Percentiles rank a stretch among this genome's conserved stretches.
phyloP scores from a whole-genome alignment of 768 basidiomycete genomes.

The Hygrocybe coccinea region DNA sequence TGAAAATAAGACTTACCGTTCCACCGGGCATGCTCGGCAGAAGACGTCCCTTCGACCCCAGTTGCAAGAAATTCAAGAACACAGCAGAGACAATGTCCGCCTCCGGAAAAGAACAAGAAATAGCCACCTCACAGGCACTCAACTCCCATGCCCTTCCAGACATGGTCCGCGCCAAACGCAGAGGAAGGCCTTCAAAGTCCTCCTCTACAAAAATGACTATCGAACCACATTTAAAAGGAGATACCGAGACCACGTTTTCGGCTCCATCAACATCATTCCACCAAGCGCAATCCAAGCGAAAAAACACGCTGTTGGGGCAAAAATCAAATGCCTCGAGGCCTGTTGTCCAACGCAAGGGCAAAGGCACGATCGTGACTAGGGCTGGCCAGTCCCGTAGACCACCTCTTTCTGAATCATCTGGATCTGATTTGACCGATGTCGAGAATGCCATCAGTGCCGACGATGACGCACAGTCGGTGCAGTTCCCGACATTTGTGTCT shows the following conservation, averaged over 20 bases:
- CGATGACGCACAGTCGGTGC: constrained; percentile 32
- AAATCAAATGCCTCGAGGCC: constrained; percentile 19
- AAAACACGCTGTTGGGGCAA: constrained; percentile 14
- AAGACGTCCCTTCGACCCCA: constrained; percentile 19
- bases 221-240: constrained; percentile 28
- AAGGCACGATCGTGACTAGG: constrained; percentile 19
- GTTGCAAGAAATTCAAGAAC: constrained; percentile 28
- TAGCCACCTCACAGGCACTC: neutral
- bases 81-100: constrained; percentile 24
- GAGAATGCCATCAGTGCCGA: constrained; percentile 27
- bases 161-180: constrained; percentile 37
- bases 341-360: constrained; percentile 26
- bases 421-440: constrained; percentile 36
- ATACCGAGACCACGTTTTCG: constrained; percentile 15
- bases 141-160: constrained; percentile 13
- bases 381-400: neutral
- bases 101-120: constrained; percentile 1
- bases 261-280: constrained; percentile 14
- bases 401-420: constrained; percentile 23
- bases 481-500: constrained; percentile 65
- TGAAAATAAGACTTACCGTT: constrained; percentile 73
- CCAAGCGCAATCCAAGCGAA: constrained; percentile 9
- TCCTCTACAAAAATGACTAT: constrained; percentile 19
- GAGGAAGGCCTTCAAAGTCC: constrained; percentile 55
- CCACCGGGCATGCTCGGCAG: constrained; percentile 53